Evolutionary conservation across 345 rosid species (phyloP).

Genomic region (Eucalyptus guilfoylei): DNA sequence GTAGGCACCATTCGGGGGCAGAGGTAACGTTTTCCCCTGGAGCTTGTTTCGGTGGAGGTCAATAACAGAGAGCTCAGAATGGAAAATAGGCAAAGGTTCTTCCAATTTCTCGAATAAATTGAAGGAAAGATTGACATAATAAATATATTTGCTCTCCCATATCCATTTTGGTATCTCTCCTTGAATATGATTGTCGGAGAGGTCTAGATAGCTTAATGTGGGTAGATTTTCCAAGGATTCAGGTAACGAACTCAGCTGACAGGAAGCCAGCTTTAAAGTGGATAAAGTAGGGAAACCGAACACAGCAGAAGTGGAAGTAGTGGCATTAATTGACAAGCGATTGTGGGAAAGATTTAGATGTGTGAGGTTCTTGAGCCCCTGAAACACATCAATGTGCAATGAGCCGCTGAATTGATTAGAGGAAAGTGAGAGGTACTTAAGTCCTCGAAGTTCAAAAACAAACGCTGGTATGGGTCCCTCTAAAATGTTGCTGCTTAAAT

Average conservation of each 20-base stretch:
- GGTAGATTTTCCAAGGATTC: constrained; percentile 8
- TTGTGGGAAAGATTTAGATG: constrained; percentile 36
- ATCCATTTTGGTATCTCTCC: constrained; percentile 35
- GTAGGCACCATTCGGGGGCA: too few species aligned
- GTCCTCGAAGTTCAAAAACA: constrained; percentile 4
- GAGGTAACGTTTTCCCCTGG: too few species aligned
- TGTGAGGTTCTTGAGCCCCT: constrained; percentile 6
- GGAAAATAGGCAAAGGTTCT: not conserved
- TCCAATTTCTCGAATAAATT: not conserved
- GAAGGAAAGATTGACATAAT: constrained; percentile 17
- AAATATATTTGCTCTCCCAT: not conserved
- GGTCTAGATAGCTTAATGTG: constrained; percentile 4
- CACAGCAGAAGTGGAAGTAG: not conserved
- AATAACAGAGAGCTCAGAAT: not conserved
- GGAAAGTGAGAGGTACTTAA: constrained; percentile 8
- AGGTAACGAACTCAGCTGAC: constrained; percentile 23
- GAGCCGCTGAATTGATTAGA: constrained; percentile 34
- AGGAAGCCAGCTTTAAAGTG: constrained; percentile 26
- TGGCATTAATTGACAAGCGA: constrained; percentile 6
- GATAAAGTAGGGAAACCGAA: not conserved
- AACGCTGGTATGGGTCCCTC: constrained; percentile 11
- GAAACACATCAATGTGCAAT: constrained; percentile 4
- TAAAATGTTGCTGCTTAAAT: constrained; percentile 23
- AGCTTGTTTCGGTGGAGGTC: not conserved
- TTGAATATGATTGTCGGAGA: constrained; percentile 29